phyloP scores from a whole-genome alignment of 1,139 yeast species.

The Keqinozyma sinolaborantium region DNA sequence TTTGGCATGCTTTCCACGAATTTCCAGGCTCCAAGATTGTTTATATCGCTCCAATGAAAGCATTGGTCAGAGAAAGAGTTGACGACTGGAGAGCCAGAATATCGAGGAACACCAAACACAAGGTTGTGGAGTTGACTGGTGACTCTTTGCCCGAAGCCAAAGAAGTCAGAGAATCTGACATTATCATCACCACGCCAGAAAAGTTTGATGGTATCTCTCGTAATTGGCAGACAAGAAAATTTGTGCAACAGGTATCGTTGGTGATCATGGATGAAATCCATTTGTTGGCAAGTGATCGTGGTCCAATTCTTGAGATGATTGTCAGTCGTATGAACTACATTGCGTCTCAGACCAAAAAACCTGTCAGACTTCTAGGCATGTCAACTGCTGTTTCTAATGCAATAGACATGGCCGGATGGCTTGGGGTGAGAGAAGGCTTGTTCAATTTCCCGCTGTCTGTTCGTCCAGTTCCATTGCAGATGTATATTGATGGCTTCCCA shows the following conservation, averaged over 20 bases:
- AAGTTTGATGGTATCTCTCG: conserved; percentile 98
- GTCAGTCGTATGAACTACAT: conserved; percentile 97
- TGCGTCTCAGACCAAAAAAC: conserved; percentile 68
- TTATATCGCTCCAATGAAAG: conserved; percentile 99
- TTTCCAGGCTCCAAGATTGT: conserved; percentile 83
- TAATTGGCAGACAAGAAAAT: conserved; percentile 94
- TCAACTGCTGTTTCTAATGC: conserved; percentile 98
- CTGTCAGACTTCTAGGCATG: conserved; percentile 84
- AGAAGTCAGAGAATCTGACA: conserved; percentile 86
- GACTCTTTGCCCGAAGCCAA: conserved; percentile 89
- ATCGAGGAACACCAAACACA: conserved; percentile 56
- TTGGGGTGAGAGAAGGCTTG: conserved; percentile 84
- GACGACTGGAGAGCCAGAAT: conserved; percentile 88
- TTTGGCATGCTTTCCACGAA: conserved; percentile 89
- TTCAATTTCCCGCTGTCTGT: conserved; percentile 95
- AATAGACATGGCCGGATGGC: conserved; percentile 97
- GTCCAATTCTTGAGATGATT: conserved; percentile 97
- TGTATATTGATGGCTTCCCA: conserved; percentile 97
- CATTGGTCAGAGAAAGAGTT: conserved; percentile 92
- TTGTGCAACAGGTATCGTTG: conserved; percentile 86
- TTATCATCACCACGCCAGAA: conserved; percentile 95
- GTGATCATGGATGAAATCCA: conserved; percentile 99
- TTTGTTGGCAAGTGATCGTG: conserved; percentile 94
- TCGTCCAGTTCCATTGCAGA: conserved; percentile 95
- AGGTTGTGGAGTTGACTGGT: conserved; percentile 91